phyloP scores from a whole-genome alignment of 2,329 filamentous ascomycete genomes.

The Dendrostoma leiphaemia region DNA sequence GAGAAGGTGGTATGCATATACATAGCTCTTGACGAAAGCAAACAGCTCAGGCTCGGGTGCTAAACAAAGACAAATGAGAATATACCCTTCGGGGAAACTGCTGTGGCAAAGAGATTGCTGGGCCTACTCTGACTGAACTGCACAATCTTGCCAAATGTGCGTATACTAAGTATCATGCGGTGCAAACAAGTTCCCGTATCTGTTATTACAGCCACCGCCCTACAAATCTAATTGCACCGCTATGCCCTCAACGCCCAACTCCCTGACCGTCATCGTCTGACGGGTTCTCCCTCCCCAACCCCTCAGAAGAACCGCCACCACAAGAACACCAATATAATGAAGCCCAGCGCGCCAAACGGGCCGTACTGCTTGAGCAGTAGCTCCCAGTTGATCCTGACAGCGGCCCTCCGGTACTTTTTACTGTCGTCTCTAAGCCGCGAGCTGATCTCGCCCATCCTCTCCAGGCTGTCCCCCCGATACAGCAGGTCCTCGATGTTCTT shows the following conservation, averaged over 20 bases:
- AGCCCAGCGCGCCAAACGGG: slow-evolving; percentile 76
- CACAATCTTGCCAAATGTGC: too few species aligned
- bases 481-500: slow-evolving; percentile 99
- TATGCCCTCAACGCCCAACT: slow-evolving; percentile 18
- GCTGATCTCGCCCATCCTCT: slow-evolving; percentile 96
- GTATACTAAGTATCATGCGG: too few species aligned
- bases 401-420: slow-evolving; percentile 89
- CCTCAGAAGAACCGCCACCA: slow-evolving; percentile 88
- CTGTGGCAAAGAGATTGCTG: too few species aligned
- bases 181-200: too few species aligned
- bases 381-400: slow-evolving; percentile 97
- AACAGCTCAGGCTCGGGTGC: too few species aligned
- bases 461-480: slow-evolving; percentile 89
- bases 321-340: slow-evolving; percentile 83
- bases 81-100: too few species aligned
- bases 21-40: slow-evolving; percentile 1
- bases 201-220: background rate
- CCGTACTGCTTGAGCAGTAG: slow-evolving; percentile 95
- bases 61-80: too few species aligned
- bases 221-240: slow-evolving; percentile 5
- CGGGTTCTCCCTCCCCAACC: background rate
- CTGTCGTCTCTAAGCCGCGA: slow-evolving; percentile 85
- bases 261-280: background rate
- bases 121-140: too few species aligned
- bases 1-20: slow-evolving; percentile 5